phyloP scores from a whole-genome alignment of 352 stramenopile genomes.

The Pythium dissotocum region DNA sequence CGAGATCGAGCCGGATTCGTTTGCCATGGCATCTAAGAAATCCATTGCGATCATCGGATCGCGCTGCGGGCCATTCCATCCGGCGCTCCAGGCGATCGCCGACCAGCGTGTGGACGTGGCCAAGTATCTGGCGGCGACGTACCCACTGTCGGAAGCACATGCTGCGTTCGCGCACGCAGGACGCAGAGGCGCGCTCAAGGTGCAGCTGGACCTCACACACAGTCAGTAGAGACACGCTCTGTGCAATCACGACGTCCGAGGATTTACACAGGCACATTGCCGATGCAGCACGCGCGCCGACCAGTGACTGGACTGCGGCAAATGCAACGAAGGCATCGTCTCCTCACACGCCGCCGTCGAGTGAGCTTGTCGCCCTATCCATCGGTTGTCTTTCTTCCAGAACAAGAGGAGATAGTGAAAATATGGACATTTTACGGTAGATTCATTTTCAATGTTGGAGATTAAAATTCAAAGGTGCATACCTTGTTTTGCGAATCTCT shows the following conservation, averaged over 20 bases:
- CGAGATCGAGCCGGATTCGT: conserved; percentile 5
- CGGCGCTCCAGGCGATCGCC: conserved; percentile 53
- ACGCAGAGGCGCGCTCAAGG: conserved; percentile 55
- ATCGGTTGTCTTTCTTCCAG: background rate
- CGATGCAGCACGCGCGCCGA: background rate
- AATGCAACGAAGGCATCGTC: background rate
- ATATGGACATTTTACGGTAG: background rate
- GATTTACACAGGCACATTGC: background rate
- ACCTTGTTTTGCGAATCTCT: conserved; percentile 1
- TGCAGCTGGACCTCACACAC: conserved; percentile 49
- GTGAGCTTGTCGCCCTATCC: background rate
- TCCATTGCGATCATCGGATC: conserved; percentile 56
- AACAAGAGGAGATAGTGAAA: background rate
- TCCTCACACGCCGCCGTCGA: background rate
- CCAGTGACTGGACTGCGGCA: background rate
- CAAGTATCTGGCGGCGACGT: conserved; percentile 67
- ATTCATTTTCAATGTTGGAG: background rate
- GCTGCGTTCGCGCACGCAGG: conserved; percentile 50
- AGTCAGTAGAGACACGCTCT: conserved; percentile 1
- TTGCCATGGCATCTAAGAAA: conserved; percentile 31
- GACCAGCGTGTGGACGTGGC: conserved; percentile 55
- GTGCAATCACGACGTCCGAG: background rate
- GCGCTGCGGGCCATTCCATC: conserved; percentile 63
- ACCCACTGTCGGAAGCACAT: conserved; percentile 51
- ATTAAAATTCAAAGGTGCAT: no score